phyloP scores from a whole-genome alignment of 352 stramenopile genomes.

The Phytophthora crassamura region DNA sequence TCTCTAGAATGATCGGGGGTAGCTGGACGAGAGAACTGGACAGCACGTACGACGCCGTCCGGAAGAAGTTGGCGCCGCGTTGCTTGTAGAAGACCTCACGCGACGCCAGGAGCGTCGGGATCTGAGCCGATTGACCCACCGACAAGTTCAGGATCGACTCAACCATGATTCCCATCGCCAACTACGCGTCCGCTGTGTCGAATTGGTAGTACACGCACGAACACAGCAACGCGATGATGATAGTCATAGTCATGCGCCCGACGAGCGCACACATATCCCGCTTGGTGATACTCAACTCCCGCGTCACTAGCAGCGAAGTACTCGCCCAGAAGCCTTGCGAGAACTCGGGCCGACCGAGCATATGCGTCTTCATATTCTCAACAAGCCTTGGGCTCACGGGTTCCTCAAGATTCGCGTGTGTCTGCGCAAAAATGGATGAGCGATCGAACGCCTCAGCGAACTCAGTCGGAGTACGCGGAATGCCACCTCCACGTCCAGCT shows the following conservation, averaged over 20 bases:
- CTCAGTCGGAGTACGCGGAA: conserved; percentile 25
- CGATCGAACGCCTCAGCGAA: conserved; percentile 55
- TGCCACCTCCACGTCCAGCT: background rate
- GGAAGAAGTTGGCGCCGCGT: conserved; percentile 22
- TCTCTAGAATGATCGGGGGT: conserved; percentile 9
- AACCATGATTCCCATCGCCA: conserved; percentile 68
- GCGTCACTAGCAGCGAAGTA: conserved; percentile 26
- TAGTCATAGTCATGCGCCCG: conserved; percentile 29
- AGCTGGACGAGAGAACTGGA: conserved; percentile 2
- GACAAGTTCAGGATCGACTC: conserved; percentile 66
- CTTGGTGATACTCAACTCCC: conserved; percentile 29
- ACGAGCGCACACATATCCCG: conserved; percentile 31
- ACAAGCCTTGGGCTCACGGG: conserved; percentile 3
- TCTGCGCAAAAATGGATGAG: conserved; percentile 16
- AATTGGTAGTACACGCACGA: conserved; percentile 39
- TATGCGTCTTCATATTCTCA: conserved; percentile 16
- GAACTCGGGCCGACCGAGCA: conserved; percentile 30
- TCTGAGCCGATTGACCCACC: conserved; percentile 56
- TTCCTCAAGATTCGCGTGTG: background rate
- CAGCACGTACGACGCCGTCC: conserved; percentile 16
- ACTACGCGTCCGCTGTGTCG: conserved; percentile 20
- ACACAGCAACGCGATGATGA: conserved; percentile 36
- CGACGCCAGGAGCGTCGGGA: conserved; percentile 58
- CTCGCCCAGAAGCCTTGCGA: conserved; percentile 24
- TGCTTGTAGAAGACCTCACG: conserved; percentile 47